These are phyloP conservation scores for Aspergillus sergii DNA, from an alignment of 2,329 filamentous ascomycete genomes.

Conservation along the genomic window DNA sequence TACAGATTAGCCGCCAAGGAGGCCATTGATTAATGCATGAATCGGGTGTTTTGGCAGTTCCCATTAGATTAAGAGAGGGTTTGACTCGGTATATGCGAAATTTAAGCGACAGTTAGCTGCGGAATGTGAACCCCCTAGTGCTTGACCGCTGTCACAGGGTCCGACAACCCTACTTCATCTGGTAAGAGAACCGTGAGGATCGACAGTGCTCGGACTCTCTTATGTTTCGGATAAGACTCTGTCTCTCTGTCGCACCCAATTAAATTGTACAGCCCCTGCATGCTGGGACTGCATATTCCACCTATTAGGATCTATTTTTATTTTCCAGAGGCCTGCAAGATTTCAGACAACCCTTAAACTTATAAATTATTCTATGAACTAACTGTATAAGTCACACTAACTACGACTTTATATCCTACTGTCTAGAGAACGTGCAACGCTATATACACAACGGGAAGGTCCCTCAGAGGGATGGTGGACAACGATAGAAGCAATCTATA, in stretches of 20 bases:
- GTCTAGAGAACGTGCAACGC: neutral
- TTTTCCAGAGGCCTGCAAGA: neutral
- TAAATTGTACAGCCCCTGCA: neutral
- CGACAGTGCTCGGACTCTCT: neutral
- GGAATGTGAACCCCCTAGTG: neutral
- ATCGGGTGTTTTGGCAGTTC: neutral
- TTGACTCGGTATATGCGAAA: neutral
- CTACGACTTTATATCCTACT: neutral
- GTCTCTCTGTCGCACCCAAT: neutral
- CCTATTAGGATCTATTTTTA: neutral
- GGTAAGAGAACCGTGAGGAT: neutral
- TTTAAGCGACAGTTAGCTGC: neutral
- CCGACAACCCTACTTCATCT: neutral
- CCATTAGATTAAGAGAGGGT: neutral
- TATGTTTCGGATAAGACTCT: neutral
- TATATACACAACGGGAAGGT: neutral
- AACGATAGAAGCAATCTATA: too few species aligned
- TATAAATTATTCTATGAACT: neutral
- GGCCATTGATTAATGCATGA: constrained; percentile 1
- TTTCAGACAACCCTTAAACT: neutral
- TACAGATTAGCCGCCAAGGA: constrained; percentile 1
- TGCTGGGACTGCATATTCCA: neutral
- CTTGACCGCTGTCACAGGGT: neutral
- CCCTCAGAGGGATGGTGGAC: neutral
- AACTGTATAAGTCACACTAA: neutral